Evolutionary conservation across 768 basidiomycete genomes (phyloP), one percentile per base, ranked within the genome.

Genomic region (Cantharellus anzutake): DNA sequence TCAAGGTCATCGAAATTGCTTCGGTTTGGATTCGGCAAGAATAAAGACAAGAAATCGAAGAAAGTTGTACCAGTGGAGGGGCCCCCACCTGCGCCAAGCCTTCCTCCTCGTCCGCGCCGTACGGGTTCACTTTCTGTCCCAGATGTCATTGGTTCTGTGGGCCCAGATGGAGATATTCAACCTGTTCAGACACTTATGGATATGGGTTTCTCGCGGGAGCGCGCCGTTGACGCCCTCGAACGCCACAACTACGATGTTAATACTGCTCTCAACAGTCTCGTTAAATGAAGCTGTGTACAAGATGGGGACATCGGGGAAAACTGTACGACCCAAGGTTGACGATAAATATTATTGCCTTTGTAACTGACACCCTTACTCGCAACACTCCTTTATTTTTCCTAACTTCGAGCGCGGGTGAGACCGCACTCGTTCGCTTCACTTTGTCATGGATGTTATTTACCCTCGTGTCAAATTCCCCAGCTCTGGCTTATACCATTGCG

Each of bases 171-270:
- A 63, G 86, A 91, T 60, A 80, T 82, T 7, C 81, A 82, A 62
- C 73, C 82, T 2, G 84, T 92, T 29, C 86, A 82, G 66, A 82
- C 85, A 67, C 73, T 98, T 44, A 81, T 81, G 53, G 78, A 77
- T 20, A 96, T 97, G 92, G 94, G 94, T 35, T 97, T 98, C 74
- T 82, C 78, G 62, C 79, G 93, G 48, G 70, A 73, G 14, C 82
- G 92, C 68, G 87, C 89, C 0, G 79, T 97, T 4, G 77, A 76
- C 7, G 90, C 93, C 7, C 74, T 98, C 3, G 93, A 94, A 70
- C 81, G 78, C 60, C 75, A 85, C 67, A 82, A 80, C 59, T 96
- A 94, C 66, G 84, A 92, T 68, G 78, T 94, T 42, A 82, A 74
- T 65, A 79, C 75, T 66, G 84, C 89, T 16, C 70, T 90, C 60